Base-by-base conservation (phyloP, 1,139 yeast species). In the Diutina sp. region DNA sequence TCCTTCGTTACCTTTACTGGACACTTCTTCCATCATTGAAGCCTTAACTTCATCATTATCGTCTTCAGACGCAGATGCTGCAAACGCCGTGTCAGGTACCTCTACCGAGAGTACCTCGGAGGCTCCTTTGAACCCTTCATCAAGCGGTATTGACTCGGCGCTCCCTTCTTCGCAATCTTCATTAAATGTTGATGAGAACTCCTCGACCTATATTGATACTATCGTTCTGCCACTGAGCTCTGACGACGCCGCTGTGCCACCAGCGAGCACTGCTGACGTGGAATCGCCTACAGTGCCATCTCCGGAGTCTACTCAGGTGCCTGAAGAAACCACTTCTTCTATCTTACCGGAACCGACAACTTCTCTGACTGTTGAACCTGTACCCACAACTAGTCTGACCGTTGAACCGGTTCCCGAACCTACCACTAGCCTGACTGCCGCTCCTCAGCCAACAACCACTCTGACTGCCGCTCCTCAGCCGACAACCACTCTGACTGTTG, bases 401-500 rank as follows among this genome's bases (percentile, higher is more conserved):
- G n/a, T 29, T 47, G 51, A 28, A 28, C 52, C 38, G 18, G 28
- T 35, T 18, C 25, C 41, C 9, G 53, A 50, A 16, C 28, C 53
- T 16, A 30, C 53, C 8, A 47, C 51, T 6, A n/a, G 28, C 7
- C 53, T 44, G n/a, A 30, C 53, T n/a, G 46, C n/a, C 16, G 18
- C 16, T 14, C n/a, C 52, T 6, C 25, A 48, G 8, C 41, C 52
- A 14, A 28, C 48, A 29, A 21, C 55, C 11, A 29, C 30, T 18
- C 16, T 44, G 46, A 45, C 51, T 44, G 32, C 54, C 6, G 56
- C 38, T 35, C 35, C 48, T 21, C 46, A 28, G 16, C 48, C 56
- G 7, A 56, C 58, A 21, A 50, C 56, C 6, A 29, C 32, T 46
- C 54, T 54, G 46, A 55, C 58, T 4, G 56, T 60, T 9, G 29